A percentile compares a stretch with the other conserved stretches of the same genome.
Conservation (phyloP, 441 rosid genomes). For the Isatis lusitanica region DNA sequence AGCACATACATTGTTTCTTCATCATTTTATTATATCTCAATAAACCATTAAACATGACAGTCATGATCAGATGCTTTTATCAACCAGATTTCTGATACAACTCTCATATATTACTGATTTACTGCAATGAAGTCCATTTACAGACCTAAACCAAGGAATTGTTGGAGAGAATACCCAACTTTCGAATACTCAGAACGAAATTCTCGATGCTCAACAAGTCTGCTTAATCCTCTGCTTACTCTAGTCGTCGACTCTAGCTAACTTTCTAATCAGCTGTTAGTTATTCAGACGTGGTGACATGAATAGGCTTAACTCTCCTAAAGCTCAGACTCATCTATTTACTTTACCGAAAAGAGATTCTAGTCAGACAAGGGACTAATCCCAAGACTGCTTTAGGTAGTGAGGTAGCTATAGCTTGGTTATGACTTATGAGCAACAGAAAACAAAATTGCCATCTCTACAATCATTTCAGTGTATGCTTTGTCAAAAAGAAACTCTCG, state of each 20-base stretch:
- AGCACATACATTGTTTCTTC: conserved; percentile 23
- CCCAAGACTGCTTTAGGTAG: conserved; percentile 4
- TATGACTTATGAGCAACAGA: conserved; percentile 14
- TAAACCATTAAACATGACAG: background rate
- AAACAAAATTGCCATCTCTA: background rate
- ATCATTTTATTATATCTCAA: background rate
- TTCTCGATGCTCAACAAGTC: background rate
- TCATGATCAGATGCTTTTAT: background rate
- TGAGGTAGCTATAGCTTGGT: conserved; percentile 24
- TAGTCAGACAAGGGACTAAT: background rate
- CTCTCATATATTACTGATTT: conserved; percentile 7
- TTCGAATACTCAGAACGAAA: background rate
- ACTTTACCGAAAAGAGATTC: background rate
- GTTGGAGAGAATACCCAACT: background rate
- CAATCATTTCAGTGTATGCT: conserved; percentile 17
- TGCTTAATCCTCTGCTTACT: background rate
- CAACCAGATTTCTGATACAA: background rate
- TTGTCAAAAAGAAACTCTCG: conserved; percentile 27
- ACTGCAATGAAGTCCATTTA: background rate
- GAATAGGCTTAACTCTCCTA: background rate
- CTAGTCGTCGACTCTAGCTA: background rate
- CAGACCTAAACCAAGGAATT: background rate
- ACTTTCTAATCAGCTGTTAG: background rate
- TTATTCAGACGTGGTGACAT: background rate
- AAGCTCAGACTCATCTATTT: background rate